A percentile compares a stretch with the other conserved stretches of the same genome.
Conservation (phyloP, 192 early-diverging fungal genomes). For the Coemansia sp. region DNA sequence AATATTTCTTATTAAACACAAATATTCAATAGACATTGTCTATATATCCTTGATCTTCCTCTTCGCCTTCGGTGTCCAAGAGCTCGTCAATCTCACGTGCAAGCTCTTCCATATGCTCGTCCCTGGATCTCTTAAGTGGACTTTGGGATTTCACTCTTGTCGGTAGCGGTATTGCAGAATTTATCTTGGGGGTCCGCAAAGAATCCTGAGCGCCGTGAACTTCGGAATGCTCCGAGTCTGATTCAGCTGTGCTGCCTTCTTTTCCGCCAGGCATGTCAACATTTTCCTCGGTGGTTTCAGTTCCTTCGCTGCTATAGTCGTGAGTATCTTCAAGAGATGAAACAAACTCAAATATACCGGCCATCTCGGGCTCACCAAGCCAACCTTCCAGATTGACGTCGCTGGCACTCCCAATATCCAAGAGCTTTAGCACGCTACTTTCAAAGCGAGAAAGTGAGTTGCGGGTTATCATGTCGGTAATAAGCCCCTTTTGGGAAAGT, state of each 20-base stretch:
- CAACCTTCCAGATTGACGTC: constrained; percentile 44
- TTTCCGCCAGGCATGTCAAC: not conserved
- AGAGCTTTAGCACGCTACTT: constrained; percentile 56
- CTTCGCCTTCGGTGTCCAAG: constrained; percentile 31
- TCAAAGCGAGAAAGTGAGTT: constrained; percentile 63
- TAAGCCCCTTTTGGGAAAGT: constrained; percentile 48
- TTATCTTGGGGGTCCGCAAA: constrained; percentile 2
- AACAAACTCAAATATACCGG: constrained; percentile 49
- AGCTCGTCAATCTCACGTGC: constrained; percentile 53
- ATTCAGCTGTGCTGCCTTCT: not conserved
- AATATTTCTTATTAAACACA: not conserved
- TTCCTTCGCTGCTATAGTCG: constrained; percentile 12
- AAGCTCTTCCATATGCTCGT: constrained; percentile 44
- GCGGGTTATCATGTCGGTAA: constrained; percentile 58
- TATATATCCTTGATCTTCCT: constrained; percentile 9
- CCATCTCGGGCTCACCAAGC: constrained; percentile 56
- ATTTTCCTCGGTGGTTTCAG: constrained; percentile 15
- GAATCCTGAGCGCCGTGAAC: not conserved
- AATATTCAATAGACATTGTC: not conserved
- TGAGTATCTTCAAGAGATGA: constrained; percentile 29
- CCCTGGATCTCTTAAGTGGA: constrained; percentile 39
- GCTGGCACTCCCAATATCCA: constrained; percentile 49
- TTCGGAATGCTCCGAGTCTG: constrained; percentile 27
- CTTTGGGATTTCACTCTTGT: constrained; percentile 20
- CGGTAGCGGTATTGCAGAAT: constrained; percentile 34